A percentile compares a stretch with the other conserved stretches of the same genome.
These are phyloP conservation scores for Penicillium chermesinum DNA, from an alignment of 495 filamentous ascomycete genomes.

Conservation along the genomic window DNA sequence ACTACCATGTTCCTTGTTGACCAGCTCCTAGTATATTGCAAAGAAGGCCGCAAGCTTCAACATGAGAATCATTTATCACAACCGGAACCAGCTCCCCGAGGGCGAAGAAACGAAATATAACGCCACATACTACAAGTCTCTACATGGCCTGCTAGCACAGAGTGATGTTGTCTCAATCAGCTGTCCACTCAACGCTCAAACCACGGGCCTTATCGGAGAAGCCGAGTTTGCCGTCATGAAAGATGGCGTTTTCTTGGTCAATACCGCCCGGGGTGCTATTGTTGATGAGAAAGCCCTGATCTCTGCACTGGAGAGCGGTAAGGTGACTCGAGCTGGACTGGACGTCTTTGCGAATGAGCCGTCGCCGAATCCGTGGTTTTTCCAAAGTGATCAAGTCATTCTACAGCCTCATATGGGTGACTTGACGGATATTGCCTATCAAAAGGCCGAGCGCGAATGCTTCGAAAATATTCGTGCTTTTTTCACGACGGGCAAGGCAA, in stretches of 20 bases:
- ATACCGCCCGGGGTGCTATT: slow-evolving; percentile 56
- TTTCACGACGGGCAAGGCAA: slow-evolving; percentile 22
- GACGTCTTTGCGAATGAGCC: slow-evolving; percentile 61
- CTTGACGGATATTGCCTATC: slow-evolving; percentile 31
- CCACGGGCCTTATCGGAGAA: slow-evolving; percentile 35
- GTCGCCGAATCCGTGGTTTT: slow-evolving; percentile 33
- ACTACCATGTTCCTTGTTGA: neutral
- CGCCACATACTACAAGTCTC: slow-evolving; percentile 10
- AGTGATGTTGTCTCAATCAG: slow-evolving; percentile 63
- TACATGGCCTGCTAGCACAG: slow-evolving; percentile 37
- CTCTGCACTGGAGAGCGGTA: slow-evolving; percentile 45
- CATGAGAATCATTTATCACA: slow-evolving; percentile 57
- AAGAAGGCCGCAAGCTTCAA: slow-evolving; percentile 41
- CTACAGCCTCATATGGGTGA: slow-evolving; percentile 22
- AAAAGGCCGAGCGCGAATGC: slow-evolving; percentile 30
- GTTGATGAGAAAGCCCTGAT: slow-evolving; percentile 55
- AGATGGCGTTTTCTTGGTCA: slow-evolving; percentile 55
- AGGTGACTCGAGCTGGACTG: slow-evolving; percentile 46
- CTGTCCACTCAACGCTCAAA: slow-evolving; percentile 54
- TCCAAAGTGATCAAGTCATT: slow-evolving; percentile 14
- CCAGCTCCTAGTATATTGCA: slow-evolving; percentile 25
- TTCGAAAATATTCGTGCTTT: slow-evolving; percentile 38
- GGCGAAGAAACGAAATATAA: slow-evolving; percentile 25
- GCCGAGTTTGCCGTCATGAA: slow-evolving; percentile 57
- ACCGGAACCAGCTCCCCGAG: slow-evolving; percentile 38